These are phyloP conservation scores for Phytophthora nicotianae DNA, from an alignment of 352 stramenopile species.

Conservation along the genomic window DNA sequence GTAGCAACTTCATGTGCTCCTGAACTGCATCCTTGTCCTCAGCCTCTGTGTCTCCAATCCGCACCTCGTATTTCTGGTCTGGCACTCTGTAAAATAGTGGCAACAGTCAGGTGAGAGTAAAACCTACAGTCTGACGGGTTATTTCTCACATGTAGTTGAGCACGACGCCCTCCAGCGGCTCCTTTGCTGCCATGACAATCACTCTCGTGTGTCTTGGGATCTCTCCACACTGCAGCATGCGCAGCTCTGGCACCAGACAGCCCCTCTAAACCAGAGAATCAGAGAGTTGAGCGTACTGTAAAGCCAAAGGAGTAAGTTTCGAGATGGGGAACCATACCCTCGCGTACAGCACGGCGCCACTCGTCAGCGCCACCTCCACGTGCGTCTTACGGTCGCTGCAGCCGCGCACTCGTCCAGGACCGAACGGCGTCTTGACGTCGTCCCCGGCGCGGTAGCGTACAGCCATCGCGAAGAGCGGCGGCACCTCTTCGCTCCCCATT, in stretches of 20 bases:
- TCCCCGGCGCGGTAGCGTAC: constrained; percentile 72
- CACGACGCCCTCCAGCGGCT: constrained; percentile 13
- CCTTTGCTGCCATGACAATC: constrained; percentile 10
- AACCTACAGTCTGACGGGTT: background rate
- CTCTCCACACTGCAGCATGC: constrained; percentile 74
- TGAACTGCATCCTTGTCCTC: background rate
- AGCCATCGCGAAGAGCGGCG: constrained; percentile 72
- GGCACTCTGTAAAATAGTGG: constrained; percentile 19
- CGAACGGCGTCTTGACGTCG: constrained; percentile 70
- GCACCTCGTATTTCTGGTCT: constrained; percentile 42
- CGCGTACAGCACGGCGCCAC: constrained; percentile 62
- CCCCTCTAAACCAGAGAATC: constrained; percentile 37
- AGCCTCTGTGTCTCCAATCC: background rate
- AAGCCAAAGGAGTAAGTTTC: constrained; percentile 5
- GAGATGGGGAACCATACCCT: constrained; percentile 32
- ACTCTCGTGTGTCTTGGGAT: constrained; percentile 61
- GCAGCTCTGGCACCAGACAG: constrained; percentile 63
- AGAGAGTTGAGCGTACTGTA: background rate
- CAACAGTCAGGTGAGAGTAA: background rate
- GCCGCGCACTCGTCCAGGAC: constrained; percentile 50
- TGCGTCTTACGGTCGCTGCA: constrained; percentile 55
- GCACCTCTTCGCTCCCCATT: constrained; percentile 45
- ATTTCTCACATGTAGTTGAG: constrained; percentile 35
- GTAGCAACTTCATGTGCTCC: constrained; percentile 37
- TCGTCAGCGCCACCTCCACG: constrained; percentile 56